Conservation (phyloP, 306 rosid genomes). For the Rosa lucieae region DNA sequence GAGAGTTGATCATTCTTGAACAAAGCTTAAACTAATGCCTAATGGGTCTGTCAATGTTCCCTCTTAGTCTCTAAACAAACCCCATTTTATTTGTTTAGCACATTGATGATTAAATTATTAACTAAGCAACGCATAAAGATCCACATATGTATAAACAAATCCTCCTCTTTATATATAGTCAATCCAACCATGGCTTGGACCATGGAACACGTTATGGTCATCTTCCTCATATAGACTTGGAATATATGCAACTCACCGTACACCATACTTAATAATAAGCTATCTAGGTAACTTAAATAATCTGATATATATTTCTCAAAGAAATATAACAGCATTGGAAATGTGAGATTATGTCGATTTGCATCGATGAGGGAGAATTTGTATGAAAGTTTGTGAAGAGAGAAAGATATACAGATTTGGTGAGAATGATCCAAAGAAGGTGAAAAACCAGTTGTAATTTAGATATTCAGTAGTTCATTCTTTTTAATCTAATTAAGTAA, state of each 20-base stretch:
- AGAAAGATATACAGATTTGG: background rate
- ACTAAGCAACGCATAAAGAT: background rate
- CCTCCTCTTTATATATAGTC: background rate
- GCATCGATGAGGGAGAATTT: background rate
- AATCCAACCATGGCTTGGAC: background rate
- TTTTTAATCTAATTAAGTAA: background rate
- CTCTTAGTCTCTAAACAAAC: background rate
- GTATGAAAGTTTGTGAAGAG: background rate
- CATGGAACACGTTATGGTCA: background rate
- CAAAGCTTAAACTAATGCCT: background rate
- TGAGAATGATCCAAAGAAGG: background rate
- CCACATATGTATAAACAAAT: background rate
- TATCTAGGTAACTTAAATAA: background rate
- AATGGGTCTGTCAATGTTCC: conserved; percentile 1
- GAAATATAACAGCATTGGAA: background rate
- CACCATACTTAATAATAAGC: background rate
- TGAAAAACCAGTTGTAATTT: background rate
- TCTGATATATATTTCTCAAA: background rate
- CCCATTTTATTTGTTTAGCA: background rate
- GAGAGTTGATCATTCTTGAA: background rate
- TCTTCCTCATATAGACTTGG: background rate
- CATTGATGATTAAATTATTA: background rate
- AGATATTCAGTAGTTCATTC: background rate
- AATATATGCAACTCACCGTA: conserved; percentile 6
- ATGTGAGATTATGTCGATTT: background rate